Evolutionary conservation across 345 rosid genomes (phyloP).

Genomic region (Acer saccharum): DNA sequence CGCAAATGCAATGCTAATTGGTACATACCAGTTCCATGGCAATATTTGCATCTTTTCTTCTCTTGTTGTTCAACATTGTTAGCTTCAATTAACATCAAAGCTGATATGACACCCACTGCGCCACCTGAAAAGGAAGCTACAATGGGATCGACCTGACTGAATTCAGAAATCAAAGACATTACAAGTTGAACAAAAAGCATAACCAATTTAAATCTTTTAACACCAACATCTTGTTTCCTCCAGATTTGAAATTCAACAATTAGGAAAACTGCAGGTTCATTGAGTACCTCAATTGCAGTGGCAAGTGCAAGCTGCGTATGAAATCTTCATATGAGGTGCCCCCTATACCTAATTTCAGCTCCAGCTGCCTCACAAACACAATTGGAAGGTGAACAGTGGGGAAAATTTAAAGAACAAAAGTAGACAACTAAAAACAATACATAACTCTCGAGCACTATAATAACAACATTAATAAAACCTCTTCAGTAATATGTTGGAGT

Average conservation of each 20-base stretch:
- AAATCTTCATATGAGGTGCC: conserved; percentile 97
- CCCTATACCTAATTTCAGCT: conserved; percentile 83
- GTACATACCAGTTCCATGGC: conserved; percentile 80
- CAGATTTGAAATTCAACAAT: conserved; percentile 13
- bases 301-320: conserved; percentile 76
- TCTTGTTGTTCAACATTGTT: conserved; percentile 90
- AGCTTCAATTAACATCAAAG: conserved; percentile 89
- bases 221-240: conserved; percentile 16
- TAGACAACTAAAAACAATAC: not conserved
- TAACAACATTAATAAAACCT: not conserved
- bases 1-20: conserved; percentile 10
- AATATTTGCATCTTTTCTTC: conserved; percentile 95
- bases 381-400: conserved; percentile 1
- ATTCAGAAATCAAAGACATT: conserved; percentile 28
- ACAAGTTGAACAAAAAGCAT: not conserved
- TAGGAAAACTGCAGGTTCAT: conserved; percentile 11
- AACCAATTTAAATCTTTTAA: not conserved
- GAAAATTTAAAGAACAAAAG: not conserved
- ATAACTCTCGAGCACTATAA: not conserved
- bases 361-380: conserved; percentile 59
- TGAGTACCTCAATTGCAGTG: conserved; percentile 80
- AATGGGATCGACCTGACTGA: conserved; percentile 96
- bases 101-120: conserved; percentile 95
- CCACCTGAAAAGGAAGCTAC: conserved; percentile 98
- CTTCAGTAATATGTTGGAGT: not conserved